Evolutionary conservation across 495 filamentous ascomycete species (phyloP).

Genomic region (Trichocladium uniseriatum): DNA sequence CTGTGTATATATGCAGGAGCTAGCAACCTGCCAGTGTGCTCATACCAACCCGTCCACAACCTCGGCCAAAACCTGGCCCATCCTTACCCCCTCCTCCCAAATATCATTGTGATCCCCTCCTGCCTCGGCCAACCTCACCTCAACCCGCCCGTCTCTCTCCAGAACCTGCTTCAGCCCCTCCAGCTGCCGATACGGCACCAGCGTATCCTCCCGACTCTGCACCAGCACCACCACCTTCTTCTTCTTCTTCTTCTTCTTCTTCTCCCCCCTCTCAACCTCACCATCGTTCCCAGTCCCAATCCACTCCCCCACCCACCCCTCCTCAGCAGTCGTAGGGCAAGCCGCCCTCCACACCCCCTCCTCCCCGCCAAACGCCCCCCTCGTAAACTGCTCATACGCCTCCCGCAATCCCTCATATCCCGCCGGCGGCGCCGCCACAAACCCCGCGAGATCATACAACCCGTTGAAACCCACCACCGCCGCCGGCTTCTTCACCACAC

Average conservation of each 20-base stretch:
- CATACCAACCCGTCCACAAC: slow-evolving; percentile 5
- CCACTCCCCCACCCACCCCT: slow-evolving; percentile 17
- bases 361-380: slow-evolving; percentile 54
- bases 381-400: slow-evolving; percentile 52
- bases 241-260: slow-evolving; percentile 12
- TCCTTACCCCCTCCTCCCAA: slow-evolving; percentile 17
- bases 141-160: slow-evolving; percentile 5
- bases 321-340: slow-evolving; percentile 35
- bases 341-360: slow-evolving; percentile 42
- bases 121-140: slow-evolving; percentile 10
- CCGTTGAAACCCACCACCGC: slow-evolving; percentile 45
- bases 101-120: slow-evolving; percentile 21
- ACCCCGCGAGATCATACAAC: slow-evolving; percentile 52
- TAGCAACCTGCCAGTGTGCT: not conserved
- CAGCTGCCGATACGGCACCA: slow-evolving; percentile 27
- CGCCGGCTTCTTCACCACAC: slow-evolving; percentile 20
- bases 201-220: slow-evolving; percentile 25
- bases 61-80: slow-evolving; percentile 17
- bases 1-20: too few relatives aligned
- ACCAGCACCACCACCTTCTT: slow-evolving; percentile 22
- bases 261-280: slow-evolving; percentile 13
- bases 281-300: not conserved
- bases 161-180: slow-evolving; percentile 19
- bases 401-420: slow-evolving; percentile 36
- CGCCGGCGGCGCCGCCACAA: slow-evolving; percentile 23